phyloP scores from a whole-genome alignment of 768 basidiomycete species.

The Termitomyces sp. region DNA sequence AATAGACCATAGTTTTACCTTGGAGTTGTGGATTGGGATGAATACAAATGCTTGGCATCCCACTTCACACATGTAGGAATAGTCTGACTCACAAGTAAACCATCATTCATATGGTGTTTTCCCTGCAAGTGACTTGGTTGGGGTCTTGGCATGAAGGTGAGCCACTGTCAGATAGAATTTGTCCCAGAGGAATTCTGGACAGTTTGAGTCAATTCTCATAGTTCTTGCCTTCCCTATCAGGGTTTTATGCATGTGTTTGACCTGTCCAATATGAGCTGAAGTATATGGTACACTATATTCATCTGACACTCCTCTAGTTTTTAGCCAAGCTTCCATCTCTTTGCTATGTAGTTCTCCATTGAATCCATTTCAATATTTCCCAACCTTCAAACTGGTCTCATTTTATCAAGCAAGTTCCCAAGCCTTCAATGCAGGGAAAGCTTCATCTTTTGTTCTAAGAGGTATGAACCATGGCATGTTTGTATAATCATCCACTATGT shows the following conservation, averaged over 20 bases:
- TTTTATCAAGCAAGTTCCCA: too few relatives aligned
- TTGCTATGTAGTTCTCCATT: too few relatives aligned
- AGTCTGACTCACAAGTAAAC: background rate
- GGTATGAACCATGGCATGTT: too few relatives aligned
- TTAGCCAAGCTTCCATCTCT: too few relatives aligned
- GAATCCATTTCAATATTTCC: too few relatives aligned
- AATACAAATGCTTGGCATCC: background rate
- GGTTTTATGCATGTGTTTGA: background rate
- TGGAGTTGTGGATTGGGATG: background rate
- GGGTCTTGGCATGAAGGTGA: too few relatives aligned
- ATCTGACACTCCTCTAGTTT: too few relatives aligned
- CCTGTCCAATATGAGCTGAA: background rate
- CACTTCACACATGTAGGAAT: background rate
- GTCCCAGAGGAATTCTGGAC: background rate
- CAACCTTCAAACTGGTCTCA: too few relatives aligned
- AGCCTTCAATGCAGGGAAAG: too few relatives aligned
- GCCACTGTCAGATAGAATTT: background rate
- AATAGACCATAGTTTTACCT: too few relatives aligned
- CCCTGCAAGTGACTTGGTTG: background rate
- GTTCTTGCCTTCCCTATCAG: background rate
- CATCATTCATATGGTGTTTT: background rate
- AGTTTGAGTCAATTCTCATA: background rate
- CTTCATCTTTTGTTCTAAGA: too few relatives aligned
- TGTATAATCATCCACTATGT: too few relatives aligned
- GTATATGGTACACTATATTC: background rate